A percentile compares a stretch with the other conserved stretches of the same genome.
Conservation (phyloP, 176 grass and related monocot species). For the Oryza coarctata region DNA sequence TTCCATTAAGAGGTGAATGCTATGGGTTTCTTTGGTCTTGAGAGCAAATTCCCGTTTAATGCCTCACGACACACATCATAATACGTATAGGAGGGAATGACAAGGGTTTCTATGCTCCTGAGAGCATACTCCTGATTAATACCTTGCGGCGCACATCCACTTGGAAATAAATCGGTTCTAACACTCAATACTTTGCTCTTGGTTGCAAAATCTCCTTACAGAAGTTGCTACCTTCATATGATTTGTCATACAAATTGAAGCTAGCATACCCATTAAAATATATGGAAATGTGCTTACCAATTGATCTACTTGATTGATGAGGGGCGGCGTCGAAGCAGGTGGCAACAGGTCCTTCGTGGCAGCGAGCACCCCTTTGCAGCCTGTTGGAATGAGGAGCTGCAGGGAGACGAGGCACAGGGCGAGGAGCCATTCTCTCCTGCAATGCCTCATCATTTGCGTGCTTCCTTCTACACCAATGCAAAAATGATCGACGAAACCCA, state of each 20-base stretch:
- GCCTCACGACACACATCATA: not conserved
- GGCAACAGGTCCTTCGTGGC: slow-evolving; percentile 1
- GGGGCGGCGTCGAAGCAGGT: slow-evolving; percentile 17
- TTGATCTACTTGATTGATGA: slow-evolving; percentile 42
- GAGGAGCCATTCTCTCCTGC: slow-evolving; percentile 31
- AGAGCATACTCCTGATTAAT: not conserved
- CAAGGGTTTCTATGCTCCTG: slow-evolving; percentile 1
- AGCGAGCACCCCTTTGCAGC: slow-evolving; percentile 17
- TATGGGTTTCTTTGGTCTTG: too few species aligned
- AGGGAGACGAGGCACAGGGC: slow-evolving; percentile 32
- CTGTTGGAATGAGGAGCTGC: not conserved
- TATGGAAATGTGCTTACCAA: slow-evolving; percentile 32
- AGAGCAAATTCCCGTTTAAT: too few species aligned
- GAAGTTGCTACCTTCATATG: not conserved
- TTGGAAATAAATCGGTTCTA: not conserved
- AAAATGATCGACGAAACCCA: not conserved
- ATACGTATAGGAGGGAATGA: not conserved
- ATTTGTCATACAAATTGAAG: not conserved
- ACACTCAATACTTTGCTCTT: not conserved
- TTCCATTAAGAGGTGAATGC: not conserved
- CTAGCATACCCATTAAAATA: not conserved
- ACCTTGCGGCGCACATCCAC: not conserved
- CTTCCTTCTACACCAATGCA: slow-evolving; percentile 26
- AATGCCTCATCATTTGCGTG: slow-evolving; percentile 26
- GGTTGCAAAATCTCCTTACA: not conserved